Evolutionary conservation across 169 alveolate genomes (phyloP).

Genomic region (Cryptosporidium sp.): DNA sequence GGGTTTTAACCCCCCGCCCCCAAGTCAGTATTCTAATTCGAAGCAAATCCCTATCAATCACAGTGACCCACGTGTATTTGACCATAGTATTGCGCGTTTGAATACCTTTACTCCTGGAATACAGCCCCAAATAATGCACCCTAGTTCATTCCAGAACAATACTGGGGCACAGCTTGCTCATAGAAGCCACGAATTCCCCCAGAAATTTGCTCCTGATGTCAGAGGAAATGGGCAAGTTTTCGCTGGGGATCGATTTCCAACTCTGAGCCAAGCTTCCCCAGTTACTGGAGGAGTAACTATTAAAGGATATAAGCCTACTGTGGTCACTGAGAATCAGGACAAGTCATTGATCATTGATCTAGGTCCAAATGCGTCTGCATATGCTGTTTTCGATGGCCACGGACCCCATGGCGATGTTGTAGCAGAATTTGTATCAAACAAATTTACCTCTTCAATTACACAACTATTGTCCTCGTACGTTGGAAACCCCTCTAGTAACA

Average conservation of each 20-base stretch:
- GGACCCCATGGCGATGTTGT: slow-evolving; percentile 73
- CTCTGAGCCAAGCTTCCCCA: not conserved
- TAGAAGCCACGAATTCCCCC: not conserved
- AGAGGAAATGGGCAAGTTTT: not conserved
- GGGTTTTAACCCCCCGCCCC: not conserved
- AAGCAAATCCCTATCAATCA: slow-evolving; percentile 18
- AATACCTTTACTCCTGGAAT: slow-evolving; percentile 7
- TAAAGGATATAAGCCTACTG: slow-evolving; percentile 65
- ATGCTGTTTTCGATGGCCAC: slow-evolving; percentile 74
- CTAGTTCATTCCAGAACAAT: not conserved
- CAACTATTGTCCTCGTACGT: slow-evolving; percentile 28
- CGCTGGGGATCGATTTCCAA: not conserved
- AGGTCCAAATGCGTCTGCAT: slow-evolving; percentile 55
- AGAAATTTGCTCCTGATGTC: not conserved
- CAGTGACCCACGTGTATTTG: not conserved
- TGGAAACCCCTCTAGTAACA: not conserved
- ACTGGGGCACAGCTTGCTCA: not conserved
- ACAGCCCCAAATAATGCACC: slow-evolving; percentile 31
- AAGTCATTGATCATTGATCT: slow-evolving; percentile 40
- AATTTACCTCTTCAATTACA: slow-evolving; percentile 38
- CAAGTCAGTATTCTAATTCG: not conserved
- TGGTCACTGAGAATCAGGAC: slow-evolving; percentile 56
- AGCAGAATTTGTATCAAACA: slow-evolving; percentile 48
- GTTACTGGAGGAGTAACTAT: slow-evolving; percentile 60
- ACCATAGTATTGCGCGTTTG: slow-evolving; percentile 14